Evolutionary conservation across 1,139 yeast species (phyloP), one percentile per base, ranked within the genome.

Genomic region (Sugiyamaella japonica): DNA sequence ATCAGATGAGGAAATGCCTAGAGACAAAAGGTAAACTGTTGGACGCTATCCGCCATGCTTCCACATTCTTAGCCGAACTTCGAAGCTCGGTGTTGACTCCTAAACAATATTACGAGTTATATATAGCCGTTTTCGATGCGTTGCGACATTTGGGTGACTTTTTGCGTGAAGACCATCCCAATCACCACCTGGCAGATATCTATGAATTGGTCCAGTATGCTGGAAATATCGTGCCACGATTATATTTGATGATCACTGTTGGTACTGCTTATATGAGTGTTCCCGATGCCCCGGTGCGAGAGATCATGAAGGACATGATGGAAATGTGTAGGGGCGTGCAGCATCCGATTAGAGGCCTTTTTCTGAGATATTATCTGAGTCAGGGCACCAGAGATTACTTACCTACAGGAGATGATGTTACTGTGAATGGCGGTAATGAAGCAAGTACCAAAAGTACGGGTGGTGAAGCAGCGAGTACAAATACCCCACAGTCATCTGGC

Each of bases 301-400:
- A 91, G 63, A 86, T 95, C 55, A 82, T 93, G 84, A 89, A 87
- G 68, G 99, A 93, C 68, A 86, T 95, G 96, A 85, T 93, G 69
- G 99, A 95, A 70, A 93, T 93, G 99, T 86, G 96, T 61, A 81
- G 96, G 43, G 99, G 98, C n/a, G 96, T 91, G 1, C 99, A 93
- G 71, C 95, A 89, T 67, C 99, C 99, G 0, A 82, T 89, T 36
- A 76, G 77, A 7, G 99, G 99, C 0, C 74, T 93, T 58, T 93
- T 93, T 69, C 74, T 95, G 65, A 77, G 99, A 53, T 91, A 93
- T 73, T 93, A 89, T 69, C 75, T 93, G 47, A 84, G 93, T 4
- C 98, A 93, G 69, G 77, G 91, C 59, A 86, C 90, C 16, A 86
- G 90, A 63, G 86, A 84, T 63, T 74, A 86, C 56, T 71, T 88